phyloP scores from a whole-genome alignment of 495 filamentous ascomycete genomes.

The Parachaetomium inaequale region DNA sequence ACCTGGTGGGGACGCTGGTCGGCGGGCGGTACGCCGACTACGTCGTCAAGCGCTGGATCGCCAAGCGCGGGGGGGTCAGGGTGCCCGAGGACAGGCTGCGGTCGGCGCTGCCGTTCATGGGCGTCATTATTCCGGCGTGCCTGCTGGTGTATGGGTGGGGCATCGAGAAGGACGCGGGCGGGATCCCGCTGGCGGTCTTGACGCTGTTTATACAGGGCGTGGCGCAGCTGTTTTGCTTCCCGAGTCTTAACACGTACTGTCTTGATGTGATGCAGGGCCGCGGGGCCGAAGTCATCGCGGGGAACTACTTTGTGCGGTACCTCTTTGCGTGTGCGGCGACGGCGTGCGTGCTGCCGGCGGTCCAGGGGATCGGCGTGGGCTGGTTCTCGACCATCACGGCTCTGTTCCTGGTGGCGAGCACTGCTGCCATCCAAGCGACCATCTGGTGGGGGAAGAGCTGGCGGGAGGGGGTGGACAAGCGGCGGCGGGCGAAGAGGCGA shows the following conservation, averaged over 20 bases:
- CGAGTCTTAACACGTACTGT: slow-evolving; percentile 70
- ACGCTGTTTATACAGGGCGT: slow-evolving; percentile 70
- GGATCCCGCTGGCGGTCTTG: slow-evolving; percentile 63
- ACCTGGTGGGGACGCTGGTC: slow-evolving; percentile 64
- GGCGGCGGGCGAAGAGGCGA: slow-evolving; percentile 21
- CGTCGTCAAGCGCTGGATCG: slow-evolving; percentile 60
- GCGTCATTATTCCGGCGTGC: slow-evolving; percentile 58
- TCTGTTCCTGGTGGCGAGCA: slow-evolving; percentile 49
- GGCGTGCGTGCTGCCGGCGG: slow-evolving; percentile 62
- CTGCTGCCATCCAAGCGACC: slow-evolving; percentile 45
- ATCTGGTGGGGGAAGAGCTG: slow-evolving; percentile 54
- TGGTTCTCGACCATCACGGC: slow-evolving; percentile 60
- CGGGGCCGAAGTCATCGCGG: slow-evolving; percentile 66
- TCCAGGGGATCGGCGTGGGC: slow-evolving; percentile 64
- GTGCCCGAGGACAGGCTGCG: slow-evolving; percentile 68
- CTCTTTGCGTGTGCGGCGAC: slow-evolving; percentile 62
- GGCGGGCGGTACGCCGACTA: slow-evolving; percentile 70
- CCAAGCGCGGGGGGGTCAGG: slow-evolving; percentile 52
- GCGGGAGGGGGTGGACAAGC: slow-evolving; percentile 48
- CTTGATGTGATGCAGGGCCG: slow-evolving; percentile 67
- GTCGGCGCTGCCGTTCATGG: slow-evolving; percentile 57
- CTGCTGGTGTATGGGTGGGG: slow-evolving; percentile 72
- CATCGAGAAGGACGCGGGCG: slow-evolving; percentile 62
- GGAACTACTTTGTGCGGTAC: slow-evolving; percentile 70
- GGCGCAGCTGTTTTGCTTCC: slow-evolving; percentile 70